These are phyloP conservation scores for Geotrichum klebahnii DNA, from an alignment of 1,139 yeast species.

Conservation along the genomic window DNA sequence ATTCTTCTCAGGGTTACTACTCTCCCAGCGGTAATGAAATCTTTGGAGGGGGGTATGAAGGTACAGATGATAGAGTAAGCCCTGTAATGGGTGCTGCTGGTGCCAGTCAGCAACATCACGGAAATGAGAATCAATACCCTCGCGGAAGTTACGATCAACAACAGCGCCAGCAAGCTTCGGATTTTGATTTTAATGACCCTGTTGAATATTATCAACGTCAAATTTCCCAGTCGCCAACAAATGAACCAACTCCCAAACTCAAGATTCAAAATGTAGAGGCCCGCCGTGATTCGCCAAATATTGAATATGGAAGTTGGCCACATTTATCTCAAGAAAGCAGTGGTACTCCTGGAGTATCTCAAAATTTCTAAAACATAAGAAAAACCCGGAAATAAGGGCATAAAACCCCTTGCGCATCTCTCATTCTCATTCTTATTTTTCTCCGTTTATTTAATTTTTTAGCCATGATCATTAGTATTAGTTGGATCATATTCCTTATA, in stretches of 20 bases:
- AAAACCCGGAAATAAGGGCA: no score
- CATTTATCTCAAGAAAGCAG: not conserved
- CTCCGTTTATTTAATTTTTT: no score
- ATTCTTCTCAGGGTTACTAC: constrained; percentile 4
- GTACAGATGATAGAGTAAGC: not conserved
- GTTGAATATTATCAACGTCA: not conserved
- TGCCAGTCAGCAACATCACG: not conserved
- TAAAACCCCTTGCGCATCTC: no score
- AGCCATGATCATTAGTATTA: no score
- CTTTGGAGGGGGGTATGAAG: not conserved
- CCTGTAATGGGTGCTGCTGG: not conserved
- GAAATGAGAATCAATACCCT: constrained; percentile 3
- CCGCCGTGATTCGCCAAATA: constrained; percentile 13
- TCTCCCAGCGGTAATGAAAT: constrained; percentile 2
- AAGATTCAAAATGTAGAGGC: constrained; percentile 18
- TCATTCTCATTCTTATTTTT: no score
- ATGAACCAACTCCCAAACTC: constrained; percentile 4
- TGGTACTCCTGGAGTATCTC: constrained; percentile 8
- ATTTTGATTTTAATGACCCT: not conserved
- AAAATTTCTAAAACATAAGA: constrained; percentile 1
- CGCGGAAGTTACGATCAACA: constrained; percentile 8
- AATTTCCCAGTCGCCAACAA: constrained; percentile 4
- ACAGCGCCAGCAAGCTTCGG: not conserved
- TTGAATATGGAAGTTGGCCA: constrained; percentile 16
- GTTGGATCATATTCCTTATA: no score